phyloP scores from a whole-genome alignment of 2,329 filamentous ascomycete species.

The Davidsoniella neocaledoniae region DNA sequence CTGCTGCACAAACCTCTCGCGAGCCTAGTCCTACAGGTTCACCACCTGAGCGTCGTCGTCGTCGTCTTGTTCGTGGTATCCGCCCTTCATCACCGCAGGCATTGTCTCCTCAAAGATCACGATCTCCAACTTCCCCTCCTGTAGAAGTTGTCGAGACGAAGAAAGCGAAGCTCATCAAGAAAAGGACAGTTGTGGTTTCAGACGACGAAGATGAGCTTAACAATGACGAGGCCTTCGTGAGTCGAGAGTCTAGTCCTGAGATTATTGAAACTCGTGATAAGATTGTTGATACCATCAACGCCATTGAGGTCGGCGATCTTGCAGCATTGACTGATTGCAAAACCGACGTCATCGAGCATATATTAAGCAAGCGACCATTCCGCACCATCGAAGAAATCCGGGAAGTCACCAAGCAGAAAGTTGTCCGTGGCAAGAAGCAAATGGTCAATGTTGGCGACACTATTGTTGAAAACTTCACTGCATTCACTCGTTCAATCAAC shows the following conservation, averaged over 20 bases:
- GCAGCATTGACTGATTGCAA: conserved; percentile 66
- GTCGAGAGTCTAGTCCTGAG: conserved; percentile 12
- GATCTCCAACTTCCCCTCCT: conserved; percentile 1
- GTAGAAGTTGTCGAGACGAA: background rate
- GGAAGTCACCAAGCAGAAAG: conserved; percentile 39
- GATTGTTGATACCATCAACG: conserved; percentile 71
- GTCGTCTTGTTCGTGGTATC: conserved; percentile 14
- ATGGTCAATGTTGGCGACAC: conserved; percentile 34
- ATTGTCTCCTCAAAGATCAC: conserved; percentile 4
- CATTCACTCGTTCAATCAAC: conserved; percentile 65
- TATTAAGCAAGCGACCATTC: conserved; percentile 66
- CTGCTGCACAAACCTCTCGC: background rate
- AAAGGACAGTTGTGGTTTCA: conserved; percentile 15
- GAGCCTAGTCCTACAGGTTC: background rate
- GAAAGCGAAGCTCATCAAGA: background rate
- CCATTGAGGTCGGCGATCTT: conserved; percentile 56
- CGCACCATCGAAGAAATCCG: conserved; percentile 36
- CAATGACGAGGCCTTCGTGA: conserved; percentile 18
- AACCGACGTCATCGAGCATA: conserved; percentile 47
- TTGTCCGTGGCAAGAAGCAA: conserved; percentile 22
- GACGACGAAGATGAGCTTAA: conserved; percentile 27
- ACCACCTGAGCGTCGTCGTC: conserved; percentile 2
- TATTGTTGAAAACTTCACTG: conserved; percentile 36
- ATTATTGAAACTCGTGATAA: conserved; percentile 20
- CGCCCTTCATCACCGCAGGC: conserved; percentile 11